phyloP scores from a whole-genome alignment of 2,329 filamentous ascomycete genomes.

The Penicillium sp. region DNA sequence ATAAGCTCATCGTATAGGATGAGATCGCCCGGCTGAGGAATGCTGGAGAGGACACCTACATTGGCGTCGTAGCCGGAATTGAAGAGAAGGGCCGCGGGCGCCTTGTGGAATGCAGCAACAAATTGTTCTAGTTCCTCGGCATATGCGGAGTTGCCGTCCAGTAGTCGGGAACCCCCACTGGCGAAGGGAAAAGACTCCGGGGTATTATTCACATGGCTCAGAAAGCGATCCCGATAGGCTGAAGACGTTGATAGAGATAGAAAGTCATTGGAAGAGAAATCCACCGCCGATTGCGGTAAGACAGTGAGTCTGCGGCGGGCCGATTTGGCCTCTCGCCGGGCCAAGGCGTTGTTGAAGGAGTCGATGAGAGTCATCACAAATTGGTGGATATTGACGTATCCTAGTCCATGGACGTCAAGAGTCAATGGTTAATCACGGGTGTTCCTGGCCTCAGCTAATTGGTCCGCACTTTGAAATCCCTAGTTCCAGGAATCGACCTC shows the following conservation, averaged over 20 bases:
- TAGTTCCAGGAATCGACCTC: constrained; percentile 1
- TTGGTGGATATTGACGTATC: neutral
- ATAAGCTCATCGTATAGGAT: constrained; percentile 70
- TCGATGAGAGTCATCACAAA: constrained; percentile 21
- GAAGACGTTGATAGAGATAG: constrained; percentile 52
- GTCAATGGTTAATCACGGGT: constrained; percentile 6
- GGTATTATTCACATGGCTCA: constrained; percentile 43
- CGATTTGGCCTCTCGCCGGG: constrained; percentile 41
- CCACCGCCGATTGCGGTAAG: constrained; percentile 40
- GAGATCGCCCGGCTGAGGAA: constrained; percentile 56
- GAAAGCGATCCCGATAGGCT: constrained; percentile 45
- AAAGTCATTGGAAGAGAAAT: constrained; percentile 65
- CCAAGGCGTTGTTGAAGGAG: constrained; percentile 30
- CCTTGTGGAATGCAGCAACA: constrained; percentile 58
- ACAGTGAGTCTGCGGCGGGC: constrained; percentile 48
- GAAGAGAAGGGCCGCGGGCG: constrained; percentile 55
- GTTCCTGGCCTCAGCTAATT: constrained; percentile 3
- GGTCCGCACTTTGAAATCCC: constrained; percentile 14
- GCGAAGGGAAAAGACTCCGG: constrained; percentile 44
- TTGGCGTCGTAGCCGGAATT: constrained; percentile 66
- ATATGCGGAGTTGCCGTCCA: constrained; percentile 61
- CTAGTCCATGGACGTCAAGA: neutral
- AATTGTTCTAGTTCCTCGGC: constrained; percentile 54
- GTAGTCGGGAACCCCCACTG: constrained; percentile 56
- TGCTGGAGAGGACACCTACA: constrained; percentile 56